Percentiles rank a stretch among this genome's conserved stretches.
Conservation (phyloP, 1,284 basidiomycete genomes). For the Amylostereum areolatum region DNA sequence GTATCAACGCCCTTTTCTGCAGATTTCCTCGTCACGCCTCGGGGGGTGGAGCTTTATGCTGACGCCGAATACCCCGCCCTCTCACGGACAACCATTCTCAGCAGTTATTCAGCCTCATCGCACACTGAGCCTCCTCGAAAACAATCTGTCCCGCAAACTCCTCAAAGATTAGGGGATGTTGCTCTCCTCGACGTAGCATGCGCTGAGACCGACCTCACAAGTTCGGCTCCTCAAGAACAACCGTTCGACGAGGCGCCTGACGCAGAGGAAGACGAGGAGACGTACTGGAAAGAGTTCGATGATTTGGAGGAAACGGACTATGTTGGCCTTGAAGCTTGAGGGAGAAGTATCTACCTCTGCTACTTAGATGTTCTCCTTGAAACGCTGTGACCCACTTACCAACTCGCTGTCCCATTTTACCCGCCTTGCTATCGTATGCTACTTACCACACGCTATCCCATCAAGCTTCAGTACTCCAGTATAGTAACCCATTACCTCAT, state of each 20-base stretch:
- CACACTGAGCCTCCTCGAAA: not conserved
- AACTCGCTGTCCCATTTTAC: no score
- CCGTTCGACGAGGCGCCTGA: conserved; percentile 3
- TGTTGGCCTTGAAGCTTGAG: no score
- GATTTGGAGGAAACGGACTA: conserved; percentile 4
- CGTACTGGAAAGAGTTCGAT: conserved; percentile 17
- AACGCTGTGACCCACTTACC: no score
- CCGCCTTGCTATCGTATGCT: no score
- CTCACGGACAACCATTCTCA: not conserved
- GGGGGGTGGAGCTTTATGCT: conserved; percentile 44
- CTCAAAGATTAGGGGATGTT: conserved; percentile 5
- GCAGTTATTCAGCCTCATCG: not conserved
- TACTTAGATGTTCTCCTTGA: no score
- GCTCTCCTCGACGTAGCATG: conserved; percentile 10
- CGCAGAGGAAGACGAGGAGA: conserved; percentile 14
- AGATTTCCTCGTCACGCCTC: conserved; percentile 65
- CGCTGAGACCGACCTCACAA: conserved; percentile 7
- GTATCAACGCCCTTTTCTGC: conserved; percentile 50
- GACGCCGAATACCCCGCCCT: conserved; percentile 9
- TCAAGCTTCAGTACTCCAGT: no score
- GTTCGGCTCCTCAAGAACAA: not conserved
- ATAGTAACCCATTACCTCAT: no score
- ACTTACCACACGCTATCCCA: no score
- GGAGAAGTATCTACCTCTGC: no score
- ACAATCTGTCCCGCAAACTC: not conserved